Percentiles rank a stretch among this genome's conserved stretches.
Evolutionary conservation across 805 yeast species (phyloP).

Genomic region (Candida xyloterini): DNA sequence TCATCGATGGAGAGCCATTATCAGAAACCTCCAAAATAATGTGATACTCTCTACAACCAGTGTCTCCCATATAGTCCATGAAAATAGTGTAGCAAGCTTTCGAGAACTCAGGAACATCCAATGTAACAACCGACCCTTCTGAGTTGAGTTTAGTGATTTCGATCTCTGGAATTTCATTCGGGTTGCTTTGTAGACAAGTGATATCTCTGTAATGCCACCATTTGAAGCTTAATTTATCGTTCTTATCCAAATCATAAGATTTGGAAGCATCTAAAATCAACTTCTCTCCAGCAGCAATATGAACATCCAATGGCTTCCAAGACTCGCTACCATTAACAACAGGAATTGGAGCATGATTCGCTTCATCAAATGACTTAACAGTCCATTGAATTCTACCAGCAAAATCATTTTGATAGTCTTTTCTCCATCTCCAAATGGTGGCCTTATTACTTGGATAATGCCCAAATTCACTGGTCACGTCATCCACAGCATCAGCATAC

Average conservation of each 20-base stretch:
- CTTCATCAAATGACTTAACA: slow-evolving; percentile 24
- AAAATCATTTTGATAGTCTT: slow-evolving; percentile 31
- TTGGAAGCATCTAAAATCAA: slow-evolving; percentile 25
- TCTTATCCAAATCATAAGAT: slow-evolving; percentile 26
- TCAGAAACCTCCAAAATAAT: slow-evolving; percentile 24
- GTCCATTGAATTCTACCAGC: slow-evolving; percentile 36
- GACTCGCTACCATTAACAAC: slow-evolving; percentile 23
- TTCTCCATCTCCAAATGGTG: slow-evolving; percentile 36
- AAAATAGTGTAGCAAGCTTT: slow-evolving; percentile 8
- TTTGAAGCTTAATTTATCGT: slow-evolving; percentile 16
- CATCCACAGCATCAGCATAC: slow-evolving; percentile 20
- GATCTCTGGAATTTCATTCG: neutral
- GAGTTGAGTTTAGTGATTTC: slow-evolving; percentile 5
- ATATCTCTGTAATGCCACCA: slow-evolving; percentile 31
- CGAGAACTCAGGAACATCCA: slow-evolving; percentile 13
- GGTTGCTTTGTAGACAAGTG: neutral
- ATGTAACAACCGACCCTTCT: slow-evolving; percentile 14
- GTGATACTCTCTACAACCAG: slow-evolving; percentile 22
- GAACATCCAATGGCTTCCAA: slow-evolving; percentile 19
- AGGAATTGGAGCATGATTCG: slow-evolving; percentile 28
- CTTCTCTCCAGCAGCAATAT: slow-evolving; percentile 14
- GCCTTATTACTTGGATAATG: slow-evolving; percentile 25
- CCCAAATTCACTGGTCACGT: slow-evolving; percentile 19
- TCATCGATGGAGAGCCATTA: slow-evolving; percentile 7
- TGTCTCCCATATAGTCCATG: slow-evolving; percentile 7